Conservation (phyloP, 2,329 filamentous ascomycete genomes). For the Parastagonospora avenae region DNA sequence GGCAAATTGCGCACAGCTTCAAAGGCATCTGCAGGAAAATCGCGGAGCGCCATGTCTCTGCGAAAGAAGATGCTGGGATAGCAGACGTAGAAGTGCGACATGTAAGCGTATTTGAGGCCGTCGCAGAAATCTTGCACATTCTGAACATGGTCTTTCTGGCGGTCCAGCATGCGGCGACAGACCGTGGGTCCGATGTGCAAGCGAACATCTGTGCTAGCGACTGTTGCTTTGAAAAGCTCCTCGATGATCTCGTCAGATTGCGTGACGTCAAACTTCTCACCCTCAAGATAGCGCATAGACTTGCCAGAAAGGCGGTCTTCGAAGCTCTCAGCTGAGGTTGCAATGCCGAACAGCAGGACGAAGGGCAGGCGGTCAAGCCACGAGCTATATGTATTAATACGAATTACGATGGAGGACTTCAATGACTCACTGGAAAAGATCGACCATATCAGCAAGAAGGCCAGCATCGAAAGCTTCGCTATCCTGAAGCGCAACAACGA, state of each 20-base stretch:
- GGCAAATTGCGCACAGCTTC: constrained; percentile 70
- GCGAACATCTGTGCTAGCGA: constrained; percentile 62
- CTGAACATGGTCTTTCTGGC: constrained; percentile 77
- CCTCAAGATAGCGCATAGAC: constrained; percentile 69
- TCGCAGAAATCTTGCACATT: constrained; percentile 75
- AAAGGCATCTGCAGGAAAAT: constrained; percentile 65
- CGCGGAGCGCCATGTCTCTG: constrained; percentile 34
- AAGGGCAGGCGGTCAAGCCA: constrained; percentile 81
- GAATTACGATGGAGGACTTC: too few relatives aligned
- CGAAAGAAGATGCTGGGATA: constrained; percentile 69
- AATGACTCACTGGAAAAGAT: constrained; percentile 66
- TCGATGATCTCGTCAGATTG: constrained; percentile 74
- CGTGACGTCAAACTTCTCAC: constrained; percentile 77
- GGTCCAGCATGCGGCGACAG: constrained; percentile 67
- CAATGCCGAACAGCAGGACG: constrained; percentile 76
- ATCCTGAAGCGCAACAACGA: constrained; percentile 78
- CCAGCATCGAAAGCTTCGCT: constrained; percentile 79
- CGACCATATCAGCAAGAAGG: constrained; percentile 73
- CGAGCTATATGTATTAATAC: constrained; percentile 50
- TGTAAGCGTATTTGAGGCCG: constrained; percentile 77
- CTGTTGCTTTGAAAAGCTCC: constrained; percentile 69
- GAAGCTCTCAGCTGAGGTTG: constrained; percentile 80
- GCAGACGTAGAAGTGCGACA: constrained; percentile 86
- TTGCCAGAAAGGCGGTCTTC: constrained; percentile 74
- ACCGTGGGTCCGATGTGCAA: constrained; percentile 69